Evolutionary conservation across 2,329 filamentous ascomycete genomes (phyloP).

Genomic region (Aspergillus sclerotialis): DNA sequence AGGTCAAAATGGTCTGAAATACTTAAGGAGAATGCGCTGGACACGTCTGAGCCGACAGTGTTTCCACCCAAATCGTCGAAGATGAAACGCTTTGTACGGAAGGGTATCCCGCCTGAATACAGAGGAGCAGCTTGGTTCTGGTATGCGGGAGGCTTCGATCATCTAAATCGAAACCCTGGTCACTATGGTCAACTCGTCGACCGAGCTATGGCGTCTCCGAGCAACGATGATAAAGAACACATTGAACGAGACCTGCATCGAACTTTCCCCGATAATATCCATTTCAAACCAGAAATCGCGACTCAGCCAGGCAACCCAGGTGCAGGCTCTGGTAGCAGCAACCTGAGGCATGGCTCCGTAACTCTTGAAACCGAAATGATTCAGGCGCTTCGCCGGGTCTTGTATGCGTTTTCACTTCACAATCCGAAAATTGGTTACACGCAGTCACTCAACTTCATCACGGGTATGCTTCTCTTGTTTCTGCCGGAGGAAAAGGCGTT

Average conservation of each 20-base stretch:
- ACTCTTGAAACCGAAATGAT: constrained; percentile 69
- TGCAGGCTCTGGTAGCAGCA: constrained; percentile 27
- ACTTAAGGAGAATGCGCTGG: constrained; percentile 68
- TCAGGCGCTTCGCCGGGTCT: constrained; percentile 70
- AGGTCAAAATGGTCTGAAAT: constrained; percentile 75
- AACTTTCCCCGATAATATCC: constrained; percentile 89
- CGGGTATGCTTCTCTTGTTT: constrained; percentile 81
- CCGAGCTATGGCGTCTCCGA: constrained; percentile 58
- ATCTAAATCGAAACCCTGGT: constrained; percentile 67
- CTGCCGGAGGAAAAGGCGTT: constrained; percentile 88
- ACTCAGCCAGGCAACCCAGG: constrained; percentile 8
- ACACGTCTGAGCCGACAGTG: constrained; percentile 62
- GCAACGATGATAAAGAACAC: constrained; percentile 71
- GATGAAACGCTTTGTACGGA: constrained; percentile 82
- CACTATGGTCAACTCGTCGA: constrained; percentile 67
- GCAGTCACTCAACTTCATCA: constrained; percentile 91
- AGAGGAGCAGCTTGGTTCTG: constrained; percentile 96
- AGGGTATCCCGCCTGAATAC: constrained; percentile 90
- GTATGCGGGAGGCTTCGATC: constrained; percentile 80
- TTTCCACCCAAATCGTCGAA: constrained; percentile 78
- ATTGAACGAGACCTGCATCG: constrained; percentile 91
- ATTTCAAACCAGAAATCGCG: constrained; percentile 63
- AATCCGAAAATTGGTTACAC: constrained; percentile 92
- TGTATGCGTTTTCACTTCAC: constrained; percentile 85
- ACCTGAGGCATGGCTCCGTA: constrained; percentile 25